phyloP scores from a whole-genome alignment of 805 yeast species.

The Wickerhamomyces mucosus region DNA sequence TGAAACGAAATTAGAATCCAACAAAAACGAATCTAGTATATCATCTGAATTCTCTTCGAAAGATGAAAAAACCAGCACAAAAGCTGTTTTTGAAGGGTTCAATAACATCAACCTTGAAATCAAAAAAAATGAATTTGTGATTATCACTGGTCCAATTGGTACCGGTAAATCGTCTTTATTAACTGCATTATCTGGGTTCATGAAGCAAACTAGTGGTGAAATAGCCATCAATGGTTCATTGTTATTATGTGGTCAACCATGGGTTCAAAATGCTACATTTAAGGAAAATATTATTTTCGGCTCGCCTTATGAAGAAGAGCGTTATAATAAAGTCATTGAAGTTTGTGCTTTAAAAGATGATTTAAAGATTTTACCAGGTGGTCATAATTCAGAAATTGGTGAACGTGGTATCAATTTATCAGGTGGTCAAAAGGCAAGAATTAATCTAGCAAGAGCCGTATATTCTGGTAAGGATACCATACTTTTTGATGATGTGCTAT shows the following conservation, averaged over 20 bases:
- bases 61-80: not conserved
- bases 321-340: conserved; percentile 41
- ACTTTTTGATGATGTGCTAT: conserved; percentile 59
- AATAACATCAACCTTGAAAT: conserved; percentile 25
- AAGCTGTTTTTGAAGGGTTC: conserved; percentile 9
- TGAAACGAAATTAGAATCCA: conserved; percentile 1
- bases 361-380: conserved; percentile 50
- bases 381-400: conserved; percentile 65
- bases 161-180: conserved; percentile 68
- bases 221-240: conserved; percentile 39
- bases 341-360: conserved; percentile 56
- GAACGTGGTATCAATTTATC: conserved; percentile 69
- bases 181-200: conserved; percentile 56
- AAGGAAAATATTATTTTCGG: conserved; percentile 63
- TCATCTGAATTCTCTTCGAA: not conserved
- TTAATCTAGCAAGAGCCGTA: conserved; percentile 62
- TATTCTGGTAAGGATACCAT: conserved; percentile 55
- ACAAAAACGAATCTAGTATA: conserved; percentile 2
- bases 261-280: conserved; percentile 72
- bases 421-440: conserved; percentile 75
- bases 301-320: conserved; percentile 32
- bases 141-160: conserved; percentile 71
- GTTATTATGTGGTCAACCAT: conserved; percentile 45
- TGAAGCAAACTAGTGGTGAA: conserved; percentile 44
- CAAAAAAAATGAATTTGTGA: conserved; percentile 54